Evolutionary conservation across 306 rosid genomes (phyloP), one percentile per base, ranked within the genome.

Genomic region (Myrica gale): DNA sequence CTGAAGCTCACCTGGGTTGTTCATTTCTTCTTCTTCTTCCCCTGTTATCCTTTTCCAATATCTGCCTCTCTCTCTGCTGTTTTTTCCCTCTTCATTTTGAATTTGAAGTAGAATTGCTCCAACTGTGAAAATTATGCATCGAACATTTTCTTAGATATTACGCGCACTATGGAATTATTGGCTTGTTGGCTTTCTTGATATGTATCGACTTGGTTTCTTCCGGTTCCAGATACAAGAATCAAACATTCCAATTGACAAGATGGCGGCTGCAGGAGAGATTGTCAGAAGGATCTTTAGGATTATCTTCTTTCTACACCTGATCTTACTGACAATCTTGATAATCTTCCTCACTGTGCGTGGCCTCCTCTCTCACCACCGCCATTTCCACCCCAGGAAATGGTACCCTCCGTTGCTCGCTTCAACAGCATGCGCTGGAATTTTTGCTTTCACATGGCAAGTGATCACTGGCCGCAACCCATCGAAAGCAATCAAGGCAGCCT

Each of bases 361-460:
- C 57, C 85, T 85, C 26, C 68, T 63, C 61, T 71, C 77, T 77
- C 74, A n/a, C 58, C 74, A 73, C n/a, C 89, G 78, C 81, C 88
- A 82, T 63, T 88, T 93, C 71, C 90, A 68, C 63, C 90, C 91
- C 5, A 0, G 26, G 37, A 74, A 88, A 4, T 90, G 92, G 93
- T 89, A 85, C 45, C 87, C 89, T 60, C 97, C 90, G 32, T 55
- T 88, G 75, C 84, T 85, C 39, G 72, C 86, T 69, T 83, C 96
- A 23, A 83, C 74, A 15, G 73, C 48, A 11, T 73, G 79, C 32
- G 86, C 88, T 26, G 97, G 90, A 19, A 60, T 88, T 57, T 17
- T 87, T 73, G 88, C 87, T 43, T 82, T 90, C 50, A 42, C 71
- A 20, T 91, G 90, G 92, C 96, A 87, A 75, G 73, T 83, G 81